Conservation (phyloP, 2,329 filamentous ascomycete genomes). For the Sporothrix sp. region DNA sequence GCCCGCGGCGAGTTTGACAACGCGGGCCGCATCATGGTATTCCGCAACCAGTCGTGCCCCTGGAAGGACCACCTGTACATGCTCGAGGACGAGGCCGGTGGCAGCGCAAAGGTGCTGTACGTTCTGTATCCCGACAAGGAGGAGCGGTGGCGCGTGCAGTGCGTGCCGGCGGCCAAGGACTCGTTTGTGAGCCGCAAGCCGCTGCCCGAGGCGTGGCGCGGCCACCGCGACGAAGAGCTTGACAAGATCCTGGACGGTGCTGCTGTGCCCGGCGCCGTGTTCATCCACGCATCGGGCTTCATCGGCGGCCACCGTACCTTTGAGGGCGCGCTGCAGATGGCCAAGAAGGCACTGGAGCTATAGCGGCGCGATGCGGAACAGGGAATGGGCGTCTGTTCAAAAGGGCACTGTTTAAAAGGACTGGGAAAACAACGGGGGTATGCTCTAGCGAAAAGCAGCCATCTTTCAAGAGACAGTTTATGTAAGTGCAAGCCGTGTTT, state of each 20-base stretch:
- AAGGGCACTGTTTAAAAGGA: neutral
- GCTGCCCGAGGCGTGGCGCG: slow-evolving; percentile 84
- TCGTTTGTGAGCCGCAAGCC: slow-evolving; percentile 90
- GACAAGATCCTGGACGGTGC: slow-evolving; percentile 56
- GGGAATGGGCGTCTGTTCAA: neutral
- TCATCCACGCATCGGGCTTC: slow-evolving; percentile 90
- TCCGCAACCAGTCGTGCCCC: slow-evolving; percentile 67
- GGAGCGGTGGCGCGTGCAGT: slow-evolving; percentile 87
- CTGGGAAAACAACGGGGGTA: neutral
- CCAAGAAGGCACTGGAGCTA: slow-evolving; percentile 56
- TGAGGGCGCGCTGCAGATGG: slow-evolving; percentile 81
- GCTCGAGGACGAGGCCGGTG: slow-evolving; percentile 52
- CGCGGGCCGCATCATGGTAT: slow-evolving; percentile 69
- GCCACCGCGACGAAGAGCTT: slow-evolving; percentile 76
- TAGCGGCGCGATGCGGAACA: slow-evolving; percentile 16
- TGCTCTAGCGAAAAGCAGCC: neutral
- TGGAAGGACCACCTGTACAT: slow-evolving; percentile 96
- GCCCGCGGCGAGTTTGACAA: slow-evolving; percentile 47
- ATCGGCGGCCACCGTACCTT: slow-evolving; percentile 92
- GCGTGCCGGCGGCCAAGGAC: slow-evolving; percentile 73
- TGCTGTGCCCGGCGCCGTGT: slow-evolving; percentile 67
- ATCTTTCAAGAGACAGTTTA: neutral
- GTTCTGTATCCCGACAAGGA: slow-evolving; percentile 67
- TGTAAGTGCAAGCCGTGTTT: too few species aligned
- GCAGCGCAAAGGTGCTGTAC: slow-evolving; percentile 82